Conservation (phyloP, 139 green algal genomes). For the Mesostigma viride region DNA sequence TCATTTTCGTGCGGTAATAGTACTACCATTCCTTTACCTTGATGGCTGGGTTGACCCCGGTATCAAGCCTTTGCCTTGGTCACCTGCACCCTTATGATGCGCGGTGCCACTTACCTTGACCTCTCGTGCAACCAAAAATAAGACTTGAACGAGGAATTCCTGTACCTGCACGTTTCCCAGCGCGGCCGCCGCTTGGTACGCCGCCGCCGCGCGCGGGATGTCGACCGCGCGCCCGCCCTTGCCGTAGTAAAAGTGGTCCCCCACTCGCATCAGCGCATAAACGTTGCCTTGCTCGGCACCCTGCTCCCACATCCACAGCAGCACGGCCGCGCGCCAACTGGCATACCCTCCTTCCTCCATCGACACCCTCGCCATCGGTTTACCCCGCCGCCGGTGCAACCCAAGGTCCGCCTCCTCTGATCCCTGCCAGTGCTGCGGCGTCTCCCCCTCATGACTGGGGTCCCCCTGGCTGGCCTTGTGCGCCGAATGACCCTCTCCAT, state of each 20-base stretch:
- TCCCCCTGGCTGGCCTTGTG: too few relatives aligned
- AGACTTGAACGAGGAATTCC: too few relatives aligned
- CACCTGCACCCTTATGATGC: too few relatives aligned
- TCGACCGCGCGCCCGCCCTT: conserved; percentile 38
- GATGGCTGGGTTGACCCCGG: too few relatives aligned
- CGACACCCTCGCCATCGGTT: not conserved
- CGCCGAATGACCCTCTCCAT: too few relatives aligned
- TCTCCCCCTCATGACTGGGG: not conserved
- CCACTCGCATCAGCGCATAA: conserved; percentile 56
- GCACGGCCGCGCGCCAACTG: not conserved
- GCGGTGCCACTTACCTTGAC: too few relatives aligned
- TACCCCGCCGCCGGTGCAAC: not conserved
- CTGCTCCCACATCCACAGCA: conserved; percentile 19
- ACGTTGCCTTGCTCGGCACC: conserved; percentile 66
- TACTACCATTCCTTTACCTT: too few relatives aligned
- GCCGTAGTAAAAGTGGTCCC: conserved; percentile 80
- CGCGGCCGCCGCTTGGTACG: conserved; percentile 19
- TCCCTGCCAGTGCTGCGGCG: not conserved
- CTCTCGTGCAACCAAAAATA: too few relatives aligned
- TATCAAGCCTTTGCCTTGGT: too few relatives aligned
- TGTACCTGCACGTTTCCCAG: conserved; percentile 15
- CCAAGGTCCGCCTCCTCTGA: not conserved
- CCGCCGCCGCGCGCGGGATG: conserved; percentile 17
- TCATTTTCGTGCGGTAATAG: too few relatives aligned
- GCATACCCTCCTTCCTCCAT: not conserved